Evolutionary conservation across 2,329 filamentous ascomycete species (phyloP).

Genomic region (Stemphylium beticola): DNA sequence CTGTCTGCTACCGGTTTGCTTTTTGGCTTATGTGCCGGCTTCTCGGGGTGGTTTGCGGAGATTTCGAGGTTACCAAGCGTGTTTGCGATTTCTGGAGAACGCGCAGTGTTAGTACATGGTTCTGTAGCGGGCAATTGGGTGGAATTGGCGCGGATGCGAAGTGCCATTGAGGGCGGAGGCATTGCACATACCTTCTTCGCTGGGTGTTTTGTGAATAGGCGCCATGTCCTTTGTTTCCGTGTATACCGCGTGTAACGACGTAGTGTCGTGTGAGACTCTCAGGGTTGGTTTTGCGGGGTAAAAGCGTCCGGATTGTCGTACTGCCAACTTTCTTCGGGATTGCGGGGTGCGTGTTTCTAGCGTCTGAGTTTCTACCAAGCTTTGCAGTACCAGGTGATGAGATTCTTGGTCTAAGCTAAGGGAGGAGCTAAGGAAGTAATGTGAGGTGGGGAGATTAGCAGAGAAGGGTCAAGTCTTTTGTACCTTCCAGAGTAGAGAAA

Average conservation of each 20-base stretch:
- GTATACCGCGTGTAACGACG: background rate
- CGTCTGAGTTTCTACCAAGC: too few relatives aligned
- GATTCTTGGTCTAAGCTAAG: too few relatives aligned
- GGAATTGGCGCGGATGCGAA: background rate
- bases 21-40: constrained; percentile 42
- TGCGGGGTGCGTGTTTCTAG: background rate
- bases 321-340: background rate
- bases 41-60: constrained; percentile 41
- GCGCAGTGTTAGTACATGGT: background rate
- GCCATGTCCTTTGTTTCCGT: constrained; percentile 4
- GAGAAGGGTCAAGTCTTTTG: too few relatives aligned
- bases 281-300: constrained; percentile 5
- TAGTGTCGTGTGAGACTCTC: background rate
- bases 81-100: constrained; percentile 42
- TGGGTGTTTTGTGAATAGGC: constrained; percentile 18
- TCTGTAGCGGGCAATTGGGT: background rate
- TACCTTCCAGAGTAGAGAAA: too few relatives aligned
- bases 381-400: background rate
- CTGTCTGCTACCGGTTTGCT: constrained; percentile 65
- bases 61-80: constrained; percentile 48
- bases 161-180: too few relatives aligned
- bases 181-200: constrained; percentile 12
- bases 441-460: too few relatives aligned
- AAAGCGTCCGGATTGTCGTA: background rate
- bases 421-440: too few relatives aligned